A percentile compares a stretch with the other conserved stretches of the same genome.
These are phyloP conservation scores for Parathielavia hyrcaniae DNA, from an alignment of 495 filamentous ascomycete genomes.

Conservation along the genomic window DNA sequence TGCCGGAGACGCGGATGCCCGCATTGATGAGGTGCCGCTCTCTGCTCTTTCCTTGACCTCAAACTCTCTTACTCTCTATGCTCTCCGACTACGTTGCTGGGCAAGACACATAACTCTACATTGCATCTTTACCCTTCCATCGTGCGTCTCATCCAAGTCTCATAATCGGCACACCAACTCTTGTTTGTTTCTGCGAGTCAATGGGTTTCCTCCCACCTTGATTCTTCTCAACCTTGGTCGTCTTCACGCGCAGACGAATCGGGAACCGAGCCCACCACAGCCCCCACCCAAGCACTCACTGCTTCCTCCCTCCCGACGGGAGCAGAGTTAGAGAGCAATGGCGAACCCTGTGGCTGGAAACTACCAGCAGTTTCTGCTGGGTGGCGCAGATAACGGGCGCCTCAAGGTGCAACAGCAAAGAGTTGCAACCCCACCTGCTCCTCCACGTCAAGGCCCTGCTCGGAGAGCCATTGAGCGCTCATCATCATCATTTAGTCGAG, in stretches of 20 bases:
- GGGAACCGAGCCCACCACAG: not conserved
- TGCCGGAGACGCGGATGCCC: too few species aligned
- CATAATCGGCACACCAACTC: not conserved
- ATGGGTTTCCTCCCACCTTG: not conserved
- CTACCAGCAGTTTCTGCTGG: slow-evolving; percentile 7
- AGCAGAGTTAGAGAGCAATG: not conserved
- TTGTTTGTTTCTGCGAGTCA: not conserved
- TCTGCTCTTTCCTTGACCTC: too few species aligned
- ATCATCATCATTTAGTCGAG: not conserved
- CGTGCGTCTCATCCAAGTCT: not conserved
- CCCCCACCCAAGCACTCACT: not conserved
- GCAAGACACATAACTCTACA: not conserved
- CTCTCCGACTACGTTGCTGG: too few species aligned
- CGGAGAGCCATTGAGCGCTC: not conserved
- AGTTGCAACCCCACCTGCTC: not conserved
- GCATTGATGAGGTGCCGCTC: too few species aligned
- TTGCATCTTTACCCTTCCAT: not conserved
- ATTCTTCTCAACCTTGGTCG: not conserved
- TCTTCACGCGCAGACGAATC: not conserved
- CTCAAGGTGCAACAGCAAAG: not conserved
- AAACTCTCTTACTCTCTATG: too few species aligned
- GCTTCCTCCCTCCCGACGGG: not conserved
- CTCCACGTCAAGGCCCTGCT: not conserved
- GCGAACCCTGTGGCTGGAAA: not conserved
- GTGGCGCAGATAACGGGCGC: slow-evolving; percentile 2